A percentile compares a stretch with the other conserved stretches of the same genome.
Evolutionary conservation across 2,329 filamentous ascomycete genomes (phyloP).

Genomic region (Microsporum ferrugineum): DNA sequence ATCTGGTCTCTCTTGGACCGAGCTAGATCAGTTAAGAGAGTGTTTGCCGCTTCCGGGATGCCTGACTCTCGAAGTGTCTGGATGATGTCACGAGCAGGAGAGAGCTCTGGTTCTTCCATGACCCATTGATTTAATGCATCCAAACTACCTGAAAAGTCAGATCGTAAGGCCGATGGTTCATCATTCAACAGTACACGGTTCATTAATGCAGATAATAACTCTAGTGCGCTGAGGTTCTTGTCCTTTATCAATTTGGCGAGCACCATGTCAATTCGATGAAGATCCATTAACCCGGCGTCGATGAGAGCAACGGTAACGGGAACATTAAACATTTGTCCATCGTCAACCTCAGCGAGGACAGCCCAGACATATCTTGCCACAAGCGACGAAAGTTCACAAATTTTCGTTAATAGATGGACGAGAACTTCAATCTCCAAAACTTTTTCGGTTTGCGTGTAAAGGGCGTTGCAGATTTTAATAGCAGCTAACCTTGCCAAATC

Average conservation of each 20-base stretch:
- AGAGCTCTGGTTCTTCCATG: conserved; percentile 55
- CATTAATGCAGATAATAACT: conserved; percentile 69
- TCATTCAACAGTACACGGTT: conserved; percentile 69
- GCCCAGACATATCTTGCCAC: conserved; percentile 44
- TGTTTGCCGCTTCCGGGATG: conserved; percentile 44
- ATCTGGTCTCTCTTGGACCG: conserved; percentile 64
- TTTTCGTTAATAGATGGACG: conserved; percentile 47
- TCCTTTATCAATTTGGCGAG: conserved; percentile 61
- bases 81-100: conserved; percentile 60
- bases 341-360: conserved; percentile 41
- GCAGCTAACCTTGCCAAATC: conserved; percentile 45
- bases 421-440: conserved; percentile 53
- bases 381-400: conserved; percentile 50
- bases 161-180: conserved; percentile 63
- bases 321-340: conserved; percentile 52
- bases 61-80: conserved; percentile 47
- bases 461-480: conserved; percentile 44
- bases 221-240: conserved; percentile 59
- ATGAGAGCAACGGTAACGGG: conserved; percentile 50
- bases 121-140: conserved; percentile 76
- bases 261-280: conserved; percentile 56
- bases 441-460: conserved; percentile 45
- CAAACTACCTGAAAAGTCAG: conserved; percentile 75
- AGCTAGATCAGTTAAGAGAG: conserved; percentile 45
- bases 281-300: conserved; percentile 48